Evolutionary conservation across 129 eudicot genomes (phyloP).

Genomic region (Centella asiatica): DNA sequence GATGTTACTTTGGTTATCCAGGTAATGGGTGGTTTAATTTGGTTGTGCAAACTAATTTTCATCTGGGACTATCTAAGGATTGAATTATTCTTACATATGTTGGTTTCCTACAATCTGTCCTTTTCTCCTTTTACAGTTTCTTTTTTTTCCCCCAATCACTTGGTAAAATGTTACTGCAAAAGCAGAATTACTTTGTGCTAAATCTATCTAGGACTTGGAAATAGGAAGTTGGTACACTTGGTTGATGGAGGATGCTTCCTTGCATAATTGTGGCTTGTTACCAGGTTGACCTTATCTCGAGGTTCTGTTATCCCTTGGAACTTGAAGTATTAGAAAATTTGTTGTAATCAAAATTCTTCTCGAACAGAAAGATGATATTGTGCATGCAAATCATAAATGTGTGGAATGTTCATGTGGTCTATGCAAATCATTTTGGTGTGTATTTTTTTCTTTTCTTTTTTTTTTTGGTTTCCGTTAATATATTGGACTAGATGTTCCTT

Average conservation of each 20-base stretch:
- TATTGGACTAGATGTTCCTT: too few relatives aligned
- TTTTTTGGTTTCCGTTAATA: too few relatives aligned
- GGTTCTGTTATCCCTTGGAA: neutral
- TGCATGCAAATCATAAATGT: too few relatives aligned
- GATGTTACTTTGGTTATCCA: slow-evolving; percentile 86
- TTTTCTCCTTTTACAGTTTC: neutral
- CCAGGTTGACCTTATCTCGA: neutral
- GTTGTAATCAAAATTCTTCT: too few relatives aligned
- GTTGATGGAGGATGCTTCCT: neutral
- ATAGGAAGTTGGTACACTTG: neutral
- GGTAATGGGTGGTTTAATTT: slow-evolving; percentile 31
- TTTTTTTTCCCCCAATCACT: too few relatives aligned
- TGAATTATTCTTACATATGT: neutral
- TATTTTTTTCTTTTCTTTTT: too few relatives aligned
- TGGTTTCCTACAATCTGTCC: neutral
- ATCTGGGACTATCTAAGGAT: neutral
- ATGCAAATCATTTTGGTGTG: too few relatives aligned
- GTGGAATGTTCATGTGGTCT: too few relatives aligned
- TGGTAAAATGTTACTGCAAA: neutral
- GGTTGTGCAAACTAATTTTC: neutral
- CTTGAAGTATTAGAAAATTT: too few relatives aligned
- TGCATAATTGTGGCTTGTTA: too few relatives aligned
- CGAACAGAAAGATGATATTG: too few relatives aligned
- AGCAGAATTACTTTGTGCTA: neutral
- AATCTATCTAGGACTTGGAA: neutral